Conservation (phyloP, 2,329 filamentous ascomycete species). For the Gnomoniopsis sp. region DNA sequence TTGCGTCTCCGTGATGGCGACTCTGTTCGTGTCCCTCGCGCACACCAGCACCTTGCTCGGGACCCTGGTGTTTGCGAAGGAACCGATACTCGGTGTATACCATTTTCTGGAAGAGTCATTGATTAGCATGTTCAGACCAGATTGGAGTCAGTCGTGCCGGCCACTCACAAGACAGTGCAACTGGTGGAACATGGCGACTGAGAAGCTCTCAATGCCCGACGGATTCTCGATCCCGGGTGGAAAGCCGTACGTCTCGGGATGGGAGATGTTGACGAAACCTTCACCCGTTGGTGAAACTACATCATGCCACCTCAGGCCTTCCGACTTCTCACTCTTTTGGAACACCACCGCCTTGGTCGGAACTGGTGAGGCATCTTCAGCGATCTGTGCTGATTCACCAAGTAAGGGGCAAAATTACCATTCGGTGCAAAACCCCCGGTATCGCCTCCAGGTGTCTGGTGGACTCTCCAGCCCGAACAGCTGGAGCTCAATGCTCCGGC, state of each 20-base stretch:
- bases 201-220: neutral
- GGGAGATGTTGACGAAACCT: neutral
- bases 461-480: neutral
- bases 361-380: neutral
- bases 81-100: neutral
- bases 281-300: neutral
- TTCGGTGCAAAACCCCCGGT: neutral
- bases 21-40: neutral
- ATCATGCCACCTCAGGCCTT: neutral
- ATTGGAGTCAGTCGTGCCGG: neutral
- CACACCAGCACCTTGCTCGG: neutral
- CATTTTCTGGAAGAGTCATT: neutral
- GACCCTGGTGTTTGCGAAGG: neutral
- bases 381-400: neutral
- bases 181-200: neutral
- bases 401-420: neutral
- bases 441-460: neutral
- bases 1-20: neutral
- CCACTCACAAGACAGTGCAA: neutral
- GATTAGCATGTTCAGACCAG: neutral
- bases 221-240: neutral
- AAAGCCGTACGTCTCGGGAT: neutral
- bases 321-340: neutral
- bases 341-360: neutral
- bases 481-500: neutral